phyloP scores from a whole-genome alignment of 345 rosid genomes.

The Ricinus communis region DNA sequence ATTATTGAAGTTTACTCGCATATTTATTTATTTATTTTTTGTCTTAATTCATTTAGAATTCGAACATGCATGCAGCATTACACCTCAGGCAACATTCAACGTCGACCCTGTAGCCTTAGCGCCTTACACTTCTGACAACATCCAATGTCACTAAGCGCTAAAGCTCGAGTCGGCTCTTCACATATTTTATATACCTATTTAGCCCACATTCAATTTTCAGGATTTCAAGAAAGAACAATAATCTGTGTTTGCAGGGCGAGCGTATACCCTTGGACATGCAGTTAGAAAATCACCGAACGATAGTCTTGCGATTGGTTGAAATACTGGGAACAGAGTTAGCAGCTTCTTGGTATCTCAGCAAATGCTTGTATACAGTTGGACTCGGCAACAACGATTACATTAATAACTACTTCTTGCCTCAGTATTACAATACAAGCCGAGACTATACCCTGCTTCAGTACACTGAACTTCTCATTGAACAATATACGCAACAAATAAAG shows the following conservation, averaged over 20 bases:
- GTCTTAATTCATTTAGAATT: too few species aligned
- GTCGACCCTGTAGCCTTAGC: too few species aligned
- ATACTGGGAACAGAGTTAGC: not conserved
- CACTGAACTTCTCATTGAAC: conserved; percentile 1
- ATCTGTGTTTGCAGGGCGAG: conserved; percentile 40
- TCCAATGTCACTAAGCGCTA: too few species aligned
- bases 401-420: conserved; percentile 35
- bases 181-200: too few species aligned
- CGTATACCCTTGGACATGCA: conserved; percentile 46
- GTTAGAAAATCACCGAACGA: conserved; percentile 25
- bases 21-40: too few species aligned
- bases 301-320: not conserved
- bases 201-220: too few species aligned
- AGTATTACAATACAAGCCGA: not conserved
- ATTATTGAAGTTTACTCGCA: not conserved
- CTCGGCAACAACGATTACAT: conserved; percentile 52
- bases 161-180: too few species aligned
- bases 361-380: conserved; percentile 34
- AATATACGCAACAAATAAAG: not conserved
- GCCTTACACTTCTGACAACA: too few species aligned
- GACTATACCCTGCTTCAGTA: not conserved
- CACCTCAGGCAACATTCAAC: too few species aligned
- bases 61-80: too few species aligned
- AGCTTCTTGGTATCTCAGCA: conserved; percentile 12
- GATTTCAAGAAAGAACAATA: too few species aligned